Evolutionary conservation across 129 eudicot genomes (phyloP).

Genomic region (Flaveria ramosissima): DNA sequence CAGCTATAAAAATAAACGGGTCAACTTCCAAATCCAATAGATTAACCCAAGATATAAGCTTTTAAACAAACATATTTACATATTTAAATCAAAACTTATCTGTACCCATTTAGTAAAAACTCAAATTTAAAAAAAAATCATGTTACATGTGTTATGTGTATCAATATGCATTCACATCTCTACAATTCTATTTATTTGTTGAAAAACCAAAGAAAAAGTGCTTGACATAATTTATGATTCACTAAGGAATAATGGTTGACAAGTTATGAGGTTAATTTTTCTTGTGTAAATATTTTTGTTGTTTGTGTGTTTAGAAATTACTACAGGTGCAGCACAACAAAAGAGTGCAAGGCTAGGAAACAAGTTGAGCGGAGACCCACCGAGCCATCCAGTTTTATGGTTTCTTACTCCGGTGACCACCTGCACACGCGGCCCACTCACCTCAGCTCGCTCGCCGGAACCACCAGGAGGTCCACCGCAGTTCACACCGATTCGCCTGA

Average conservation of each 20-base stretch:
- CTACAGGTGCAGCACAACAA: constrained; percentile 74
- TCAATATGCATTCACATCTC: no score
- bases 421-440: constrained; percentile 60
- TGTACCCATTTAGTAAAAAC: no score
- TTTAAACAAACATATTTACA: no score
- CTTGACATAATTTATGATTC: no score
- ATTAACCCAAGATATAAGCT: no score
- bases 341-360: constrained; percentile 65
- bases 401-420: constrained; percentile 62
- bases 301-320: constrained; percentile 46
- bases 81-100: no score
- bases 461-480: constrained; percentile 31
- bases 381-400: constrained; percentile 36
- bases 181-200: no score
- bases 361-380: constrained; percentile 59
- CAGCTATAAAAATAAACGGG: no score
- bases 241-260: not conserved
- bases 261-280: not conserved
- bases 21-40: no score
- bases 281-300: not conserved
- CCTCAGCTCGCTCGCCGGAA: constrained; percentile 61
- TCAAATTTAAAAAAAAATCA: no score
- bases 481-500: not conserved
- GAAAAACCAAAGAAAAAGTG: no score
- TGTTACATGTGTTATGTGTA: no score